Evolutionary conservation across 2,329 filamentous ascomycete species (phyloP), one percentile per base, ranked within the genome.

Genomic region (Monascus ruber): DNA sequence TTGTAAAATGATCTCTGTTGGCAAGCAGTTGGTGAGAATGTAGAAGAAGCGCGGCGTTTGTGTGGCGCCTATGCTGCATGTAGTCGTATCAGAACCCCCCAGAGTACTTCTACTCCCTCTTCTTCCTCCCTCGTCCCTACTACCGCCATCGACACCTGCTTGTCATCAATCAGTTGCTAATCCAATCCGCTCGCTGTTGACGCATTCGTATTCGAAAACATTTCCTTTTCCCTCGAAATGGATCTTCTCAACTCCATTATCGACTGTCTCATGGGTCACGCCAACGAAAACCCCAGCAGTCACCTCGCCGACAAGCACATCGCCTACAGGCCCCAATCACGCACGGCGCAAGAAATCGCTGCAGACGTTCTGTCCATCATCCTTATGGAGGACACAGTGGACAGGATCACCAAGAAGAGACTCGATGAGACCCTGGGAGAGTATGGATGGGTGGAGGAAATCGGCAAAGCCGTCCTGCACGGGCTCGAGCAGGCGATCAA

Each of bases 401-500:
- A 37, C 3, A 5, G 25, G 4, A 35, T 45, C 4, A 31, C 38
- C 4, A 29, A 4, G 8, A 48, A 46, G 28, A 4, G 24, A 8
- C 8, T 49, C 25, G 9, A 45, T 9, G 45, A 45, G n/a, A 37
- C 34, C 5, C 40, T 51, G 29, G 7, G 28, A 26, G 6, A 42
- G 10, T 33, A 35, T 8, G 42, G 43, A 25, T 51, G 45, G 47
- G 48, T 39, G 3, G 38, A 46, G 4, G 5, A 24, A 1, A 11
- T 53, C 26, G 47, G 44, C 17, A 32, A 44, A 37, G 32, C 42
- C 11, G 32, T 50, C 27, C 42, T 54, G 3, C 6, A 31, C 6
- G 42, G 41, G 4, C 31, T 53, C 6, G 38, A 36, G 26, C 25
- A 42, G 9, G 44, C 44, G 4, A 42, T 54, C 28, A 27, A 39